Percentiles rank a stretch among this genome's conserved stretches.
Conservation (phyloP, 441 rosid species). For the Iberis amara region DNA sequence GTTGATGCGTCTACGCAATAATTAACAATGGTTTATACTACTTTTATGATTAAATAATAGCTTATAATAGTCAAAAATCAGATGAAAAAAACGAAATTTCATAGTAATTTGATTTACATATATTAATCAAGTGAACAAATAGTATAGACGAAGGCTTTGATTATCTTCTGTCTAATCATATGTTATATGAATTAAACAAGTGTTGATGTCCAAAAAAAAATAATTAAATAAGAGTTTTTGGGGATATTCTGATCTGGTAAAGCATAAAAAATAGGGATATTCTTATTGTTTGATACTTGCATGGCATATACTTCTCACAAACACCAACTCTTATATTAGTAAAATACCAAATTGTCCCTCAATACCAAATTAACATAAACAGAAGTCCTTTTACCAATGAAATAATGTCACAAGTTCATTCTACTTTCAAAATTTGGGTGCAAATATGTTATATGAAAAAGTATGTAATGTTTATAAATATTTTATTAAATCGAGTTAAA, state of each 20-base stretch:
- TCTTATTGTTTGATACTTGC: conserved; percentile 28
- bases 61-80: background rate
- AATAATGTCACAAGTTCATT: too few relatives aligned
- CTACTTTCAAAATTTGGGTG: too few relatives aligned
- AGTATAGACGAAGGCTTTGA: conserved; percentile 1
- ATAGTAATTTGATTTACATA: background rate
- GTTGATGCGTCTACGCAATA: conserved; percentile 22
- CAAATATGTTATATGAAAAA: too few relatives aligned
- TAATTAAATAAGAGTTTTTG: background rate
- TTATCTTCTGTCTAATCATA: conserved; percentile 11
- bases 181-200: conserved; percentile 2
- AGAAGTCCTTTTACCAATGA: too few relatives aligned
- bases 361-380: background rate
- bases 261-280: conserved; percentile 25
- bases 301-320: conserved; percentile 28
- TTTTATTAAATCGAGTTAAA: too few relatives aligned
- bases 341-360: conserved; percentile 22
- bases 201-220: too few relatives aligned
- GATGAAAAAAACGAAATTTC: background rate
- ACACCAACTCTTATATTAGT: background rate
- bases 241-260: conserved; percentile 28
- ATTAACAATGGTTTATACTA: background rate
- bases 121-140: conserved; percentile 1
- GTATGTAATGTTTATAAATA: too few relatives aligned
- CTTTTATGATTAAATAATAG: background rate